Evolutionary conservation across 208 protist species (phyloP).

Genomic region (Naegleria gruberi): DNA sequence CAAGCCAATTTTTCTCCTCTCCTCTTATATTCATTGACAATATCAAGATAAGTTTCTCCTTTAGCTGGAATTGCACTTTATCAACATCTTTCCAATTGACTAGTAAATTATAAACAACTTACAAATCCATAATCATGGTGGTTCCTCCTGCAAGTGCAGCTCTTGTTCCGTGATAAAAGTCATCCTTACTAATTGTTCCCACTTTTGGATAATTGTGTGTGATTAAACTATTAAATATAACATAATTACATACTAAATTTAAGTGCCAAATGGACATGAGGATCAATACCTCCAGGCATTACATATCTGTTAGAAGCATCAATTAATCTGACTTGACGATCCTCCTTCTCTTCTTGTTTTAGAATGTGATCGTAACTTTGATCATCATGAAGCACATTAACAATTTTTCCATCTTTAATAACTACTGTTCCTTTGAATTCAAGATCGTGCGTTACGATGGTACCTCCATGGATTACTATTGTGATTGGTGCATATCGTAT

Average conservation of each 20-base stretch:
- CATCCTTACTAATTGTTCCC: conserved; percentile 60
- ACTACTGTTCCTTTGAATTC: conserved; percentile 52
- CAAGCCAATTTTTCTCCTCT: conserved; percentile 31
- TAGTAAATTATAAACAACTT: conserved; percentile 40
- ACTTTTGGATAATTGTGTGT: conserved; percentile 45
- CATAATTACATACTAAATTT: conserved; percentile 1
- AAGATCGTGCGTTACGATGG: conserved; percentile 55
- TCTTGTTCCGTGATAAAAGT: conserved; percentile 62
- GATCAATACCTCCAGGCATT: conserved; percentile 65
- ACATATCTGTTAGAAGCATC: conserved; percentile 50
- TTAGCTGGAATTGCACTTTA: conserved; percentile 33
- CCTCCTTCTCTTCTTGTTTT: too few species aligned
- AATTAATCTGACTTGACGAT: conserved; percentile 32
- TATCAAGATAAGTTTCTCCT: conserved; percentile 15
- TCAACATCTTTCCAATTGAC: neutral
- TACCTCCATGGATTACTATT: conserved; percentile 51
- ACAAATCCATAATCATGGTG: conserved; percentile 69
- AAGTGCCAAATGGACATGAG: conserved; percentile 52
- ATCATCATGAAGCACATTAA: neutral
- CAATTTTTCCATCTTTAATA: conserved; percentile 48
- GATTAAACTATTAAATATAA: conserved; percentile 45
- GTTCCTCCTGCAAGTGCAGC: conserved; percentile 65
- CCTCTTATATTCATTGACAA: conserved; percentile 45
- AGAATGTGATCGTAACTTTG: neutral
- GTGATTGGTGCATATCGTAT: too few species aligned